Evolutionary conservation across 225 moss, liverwort and hornwort genomes (phyloP).

Genomic region (Bryoerythrophyllum caledonicum): DNA sequence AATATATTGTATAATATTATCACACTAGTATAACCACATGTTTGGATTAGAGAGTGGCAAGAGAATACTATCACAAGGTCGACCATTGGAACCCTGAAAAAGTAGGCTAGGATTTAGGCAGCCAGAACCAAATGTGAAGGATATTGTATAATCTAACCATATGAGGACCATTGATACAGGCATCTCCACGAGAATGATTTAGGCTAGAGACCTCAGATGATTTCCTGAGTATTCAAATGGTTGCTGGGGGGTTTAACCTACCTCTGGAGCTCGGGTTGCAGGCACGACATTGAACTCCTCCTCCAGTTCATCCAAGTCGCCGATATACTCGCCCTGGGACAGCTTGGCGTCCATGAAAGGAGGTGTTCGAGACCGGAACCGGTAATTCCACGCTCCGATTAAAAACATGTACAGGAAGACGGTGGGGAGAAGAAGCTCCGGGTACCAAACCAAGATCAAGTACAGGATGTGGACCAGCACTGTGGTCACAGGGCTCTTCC

Average conservation of each 20-base stretch:
- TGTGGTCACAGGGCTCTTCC: slow-evolving; percentile 75
- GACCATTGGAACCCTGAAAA: too few species aligned
- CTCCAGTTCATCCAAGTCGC: slow-evolving; percentile 84
- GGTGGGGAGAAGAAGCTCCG: slow-evolving; percentile 79
- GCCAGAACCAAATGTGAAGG: too few species aligned
- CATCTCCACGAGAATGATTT: too few species aligned
- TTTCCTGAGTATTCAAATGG: too few species aligned
- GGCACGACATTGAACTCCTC: slow-evolving; percentile 96
- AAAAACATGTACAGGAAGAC: slow-evolving; percentile 91
- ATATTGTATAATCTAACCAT: too few species aligned
- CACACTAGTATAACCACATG: too few species aligned
- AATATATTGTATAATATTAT: too few species aligned
- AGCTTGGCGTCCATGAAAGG: slow-evolving; percentile 94
- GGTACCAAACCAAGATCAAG: slow-evolving; percentile 88
- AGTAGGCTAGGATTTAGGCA: too few species aligned
- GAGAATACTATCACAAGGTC: too few species aligned
- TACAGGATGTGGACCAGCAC: slow-evolving; percentile 84
- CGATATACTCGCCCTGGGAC: slow-evolving; percentile 86
- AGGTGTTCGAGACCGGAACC: slow-evolving; percentile 69
- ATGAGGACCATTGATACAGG: not conserved
- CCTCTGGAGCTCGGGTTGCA: slow-evolving; percentile 73
- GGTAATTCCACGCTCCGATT: slow-evolving; percentile 93
- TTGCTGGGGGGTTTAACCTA: not conserved
- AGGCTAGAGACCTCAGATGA: too few species aligned
- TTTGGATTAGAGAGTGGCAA: too few species aligned